Conservation (phyloP, 2,329 filamentous ascomycete species). For the Epichloe festucae region DNA sequence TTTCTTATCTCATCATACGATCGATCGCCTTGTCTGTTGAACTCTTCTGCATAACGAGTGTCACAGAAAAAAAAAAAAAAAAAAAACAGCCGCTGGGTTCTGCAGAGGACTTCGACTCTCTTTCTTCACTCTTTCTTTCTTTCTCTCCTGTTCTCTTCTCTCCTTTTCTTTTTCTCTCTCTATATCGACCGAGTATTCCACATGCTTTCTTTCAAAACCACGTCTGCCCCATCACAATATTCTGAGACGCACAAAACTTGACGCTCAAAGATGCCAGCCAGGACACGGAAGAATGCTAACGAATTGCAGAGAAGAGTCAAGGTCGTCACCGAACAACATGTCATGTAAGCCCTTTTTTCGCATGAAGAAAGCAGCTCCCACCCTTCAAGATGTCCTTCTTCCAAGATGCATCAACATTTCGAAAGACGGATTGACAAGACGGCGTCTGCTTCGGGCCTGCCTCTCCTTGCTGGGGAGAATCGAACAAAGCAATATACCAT, state of each 20-base stretch:
- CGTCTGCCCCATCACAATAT: neutral
- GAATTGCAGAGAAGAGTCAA: slow-evolving; percentile 69
- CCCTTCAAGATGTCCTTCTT: neutral
- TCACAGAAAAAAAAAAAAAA: neutral
- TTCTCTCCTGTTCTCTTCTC: slow-evolving; percentile 5
- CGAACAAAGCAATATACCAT: neutral
- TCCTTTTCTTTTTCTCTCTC: slow-evolving; percentile 1
- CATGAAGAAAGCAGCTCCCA: neutral
- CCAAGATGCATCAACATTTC: neutral
- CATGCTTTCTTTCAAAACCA: neutral
- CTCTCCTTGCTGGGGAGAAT: neutral
- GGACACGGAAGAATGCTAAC: slow-evolving; percentile 15
- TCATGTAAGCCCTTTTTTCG: slow-evolving; percentile 50
- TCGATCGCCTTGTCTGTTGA: neutral
- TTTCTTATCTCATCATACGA: neutral
- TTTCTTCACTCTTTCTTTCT: neutral
- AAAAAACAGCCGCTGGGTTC: neutral
- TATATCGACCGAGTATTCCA: neutral
- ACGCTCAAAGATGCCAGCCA: slow-evolving; percentile 3
- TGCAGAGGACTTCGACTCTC: neutral
- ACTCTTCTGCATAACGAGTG: neutral
- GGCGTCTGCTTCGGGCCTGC: neutral
- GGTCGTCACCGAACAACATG: slow-evolving; percentile 81
- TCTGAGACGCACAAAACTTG: slow-evolving; percentile 4
- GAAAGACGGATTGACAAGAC: neutral